phyloP scores from a whole-genome alignment of 2,329 filamentous ascomycete genomes.

The Cytospora piceae region DNA sequence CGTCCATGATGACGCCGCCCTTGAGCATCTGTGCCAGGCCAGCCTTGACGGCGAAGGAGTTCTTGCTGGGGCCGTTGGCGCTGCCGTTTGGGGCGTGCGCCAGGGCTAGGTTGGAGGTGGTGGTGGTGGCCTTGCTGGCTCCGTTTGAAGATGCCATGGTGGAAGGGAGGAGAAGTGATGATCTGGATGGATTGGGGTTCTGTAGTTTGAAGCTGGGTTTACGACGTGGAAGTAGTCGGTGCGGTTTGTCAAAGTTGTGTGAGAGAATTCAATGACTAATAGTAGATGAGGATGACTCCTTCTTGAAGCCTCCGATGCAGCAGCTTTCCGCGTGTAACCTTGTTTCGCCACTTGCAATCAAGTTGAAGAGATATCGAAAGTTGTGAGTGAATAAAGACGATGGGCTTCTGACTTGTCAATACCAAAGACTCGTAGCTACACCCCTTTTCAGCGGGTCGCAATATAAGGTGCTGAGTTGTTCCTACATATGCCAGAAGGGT shows the following conservation, averaged over 20 bases:
- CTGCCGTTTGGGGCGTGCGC: slow-evolving; percentile 31
- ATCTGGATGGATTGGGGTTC: not conserved
- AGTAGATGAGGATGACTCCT: slow-evolving; percentile 5
- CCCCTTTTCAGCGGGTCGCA: not conserved
- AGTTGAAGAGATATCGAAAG: not conserved
- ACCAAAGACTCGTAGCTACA: not conserved
- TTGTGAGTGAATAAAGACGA: not conserved
- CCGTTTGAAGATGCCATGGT: slow-evolving; percentile 35
- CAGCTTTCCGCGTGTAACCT: not conserved
- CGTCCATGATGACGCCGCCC: slow-evolving; percentile 99
- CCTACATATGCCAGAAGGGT: not conserved
- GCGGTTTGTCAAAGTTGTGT: slow-evolving; percentile 1
- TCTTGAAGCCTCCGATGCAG: slow-evolving; percentile 25
- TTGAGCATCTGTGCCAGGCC: slow-evolving; percentile 98
- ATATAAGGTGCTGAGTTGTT: not conserved
- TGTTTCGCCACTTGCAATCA: not conserved
- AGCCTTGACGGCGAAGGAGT: slow-evolving; percentile 86
- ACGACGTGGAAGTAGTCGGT: not conserved
- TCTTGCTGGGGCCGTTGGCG: slow-evolving; percentile 42
- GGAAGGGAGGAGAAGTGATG: not conserved
- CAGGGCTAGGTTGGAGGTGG: no score
- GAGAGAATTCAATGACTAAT: slow-evolving; percentile 21
- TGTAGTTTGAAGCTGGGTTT: not conserved
- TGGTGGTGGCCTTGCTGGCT: slow-evolving; percentile 26
- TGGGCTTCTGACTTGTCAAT: not conserved